Evolutionary conservation across 2,329 filamentous ascomycete species (phyloP).

Genomic region (Pestalotiopsis sp.): DNA sequence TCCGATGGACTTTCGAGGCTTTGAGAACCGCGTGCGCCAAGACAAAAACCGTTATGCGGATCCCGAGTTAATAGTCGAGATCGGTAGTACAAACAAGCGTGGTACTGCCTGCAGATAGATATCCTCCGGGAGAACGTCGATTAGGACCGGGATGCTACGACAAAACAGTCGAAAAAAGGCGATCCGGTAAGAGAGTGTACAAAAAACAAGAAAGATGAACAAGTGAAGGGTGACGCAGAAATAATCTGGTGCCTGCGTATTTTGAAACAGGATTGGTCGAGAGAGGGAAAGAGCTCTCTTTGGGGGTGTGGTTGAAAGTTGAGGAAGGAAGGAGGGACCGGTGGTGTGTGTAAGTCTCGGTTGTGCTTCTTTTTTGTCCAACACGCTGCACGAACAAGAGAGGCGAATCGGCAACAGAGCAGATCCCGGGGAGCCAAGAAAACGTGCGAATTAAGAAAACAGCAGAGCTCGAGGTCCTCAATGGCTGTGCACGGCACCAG

Average conservation of each 20-base stretch:
- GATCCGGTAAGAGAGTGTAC: not conserved
- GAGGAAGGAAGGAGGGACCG: conserved; percentile 1
- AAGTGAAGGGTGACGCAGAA: not conserved
- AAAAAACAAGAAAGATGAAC: not conserved
- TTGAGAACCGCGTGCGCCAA: not conserved
- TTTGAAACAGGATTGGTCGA: not conserved
- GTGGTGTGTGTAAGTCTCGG: not conserved
- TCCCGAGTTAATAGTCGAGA: not conserved
- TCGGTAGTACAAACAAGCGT: not conserved
- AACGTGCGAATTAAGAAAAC: not conserved
- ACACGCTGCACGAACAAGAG: not conserved
- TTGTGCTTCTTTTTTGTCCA: not conserved
- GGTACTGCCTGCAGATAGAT: not conserved
- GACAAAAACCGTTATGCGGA: not conserved
- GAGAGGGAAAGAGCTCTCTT: conserved; percentile 5
- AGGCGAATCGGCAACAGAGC: not conserved
- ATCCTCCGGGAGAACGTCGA: not conserved
- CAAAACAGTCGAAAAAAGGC: not conserved
- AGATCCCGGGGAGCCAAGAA: not conserved
- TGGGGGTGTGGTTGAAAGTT: not conserved
- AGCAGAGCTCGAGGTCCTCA: not conserved
- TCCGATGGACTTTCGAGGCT: not conserved
- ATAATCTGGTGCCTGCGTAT: not conserved
- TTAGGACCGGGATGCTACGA: not conserved
- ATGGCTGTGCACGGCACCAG: not conserved